Evolutionary conservation across 805 yeast genomes (phyloP).

Genomic region (Teunomyces kruisii): DNA sequence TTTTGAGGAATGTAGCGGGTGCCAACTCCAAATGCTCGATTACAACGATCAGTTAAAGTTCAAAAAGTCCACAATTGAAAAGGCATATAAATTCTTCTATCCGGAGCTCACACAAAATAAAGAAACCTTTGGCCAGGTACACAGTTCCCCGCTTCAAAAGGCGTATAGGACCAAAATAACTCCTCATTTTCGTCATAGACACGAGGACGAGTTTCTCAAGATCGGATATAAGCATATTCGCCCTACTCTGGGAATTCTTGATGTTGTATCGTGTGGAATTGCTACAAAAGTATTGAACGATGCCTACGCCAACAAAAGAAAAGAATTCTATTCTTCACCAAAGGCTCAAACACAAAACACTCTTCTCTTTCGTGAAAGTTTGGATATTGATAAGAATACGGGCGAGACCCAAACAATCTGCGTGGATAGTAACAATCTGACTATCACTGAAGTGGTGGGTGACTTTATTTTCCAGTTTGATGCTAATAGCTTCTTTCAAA

Average conservation of each 20-base stretch:
- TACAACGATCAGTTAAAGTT: conserved; percentile 37
- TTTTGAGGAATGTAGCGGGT: conserved; percentile 40
- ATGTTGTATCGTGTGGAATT: conserved; percentile 37
- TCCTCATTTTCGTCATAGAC: conserved; percentile 31
- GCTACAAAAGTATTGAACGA: conserved; percentile 33
- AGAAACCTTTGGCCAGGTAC: conserved; percentile 23
- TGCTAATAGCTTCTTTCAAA: conserved; percentile 42
- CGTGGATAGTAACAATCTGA: conserved; percentile 22
- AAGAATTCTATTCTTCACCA: conserved; percentile 6
- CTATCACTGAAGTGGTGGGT: conserved; percentile 36
- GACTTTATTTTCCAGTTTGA: conserved; percentile 38
- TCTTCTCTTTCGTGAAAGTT: conserved; percentile 34
- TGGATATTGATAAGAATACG: conserved; percentile 26
- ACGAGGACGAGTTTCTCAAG: conserved; percentile 5
- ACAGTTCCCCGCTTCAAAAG: conserved; percentile 38
- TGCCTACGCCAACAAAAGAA: conserved; percentile 16
- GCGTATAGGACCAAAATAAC: conserved; percentile 42
- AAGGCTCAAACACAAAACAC: conserved; percentile 14
- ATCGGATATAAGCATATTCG: conserved; percentile 33
- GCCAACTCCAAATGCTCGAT: conserved; percentile 42
- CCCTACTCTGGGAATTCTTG: conserved; percentile 24
- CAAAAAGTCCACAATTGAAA: conserved; percentile 28
- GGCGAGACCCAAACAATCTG: conserved; percentile 28
- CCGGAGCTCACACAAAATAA: conserved; percentile 20
- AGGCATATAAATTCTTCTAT: conserved; percentile 35